These are phyloP conservation scores for Boletus coccyginus DNA, from an alignment of 768 basidiomycete species.

Conservation along the genomic window DNA sequence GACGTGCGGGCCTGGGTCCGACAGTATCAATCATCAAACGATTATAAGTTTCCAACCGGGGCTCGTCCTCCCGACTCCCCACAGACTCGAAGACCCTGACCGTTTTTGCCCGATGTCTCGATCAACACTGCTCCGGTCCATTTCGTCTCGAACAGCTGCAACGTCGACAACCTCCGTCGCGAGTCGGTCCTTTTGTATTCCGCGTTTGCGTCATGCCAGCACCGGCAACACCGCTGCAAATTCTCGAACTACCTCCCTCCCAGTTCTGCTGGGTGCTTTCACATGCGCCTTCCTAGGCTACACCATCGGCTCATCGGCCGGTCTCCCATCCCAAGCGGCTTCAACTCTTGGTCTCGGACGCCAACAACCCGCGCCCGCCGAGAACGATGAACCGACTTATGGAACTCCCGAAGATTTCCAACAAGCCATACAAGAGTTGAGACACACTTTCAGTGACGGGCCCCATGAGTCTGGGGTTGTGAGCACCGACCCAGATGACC, in stretches of 20 bases:
- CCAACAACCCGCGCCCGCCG: not conserved
- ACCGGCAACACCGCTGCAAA: not conserved
- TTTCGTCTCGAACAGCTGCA: not conserved
- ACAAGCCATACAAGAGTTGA: slow-evolving; percentile 51
- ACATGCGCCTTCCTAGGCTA: slow-evolving; percentile 21
- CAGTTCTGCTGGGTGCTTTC: slow-evolving; percentile 17
- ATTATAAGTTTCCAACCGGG: too few relatives aligned
- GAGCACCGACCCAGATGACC: slow-evolving; percentile 50
- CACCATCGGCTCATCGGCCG: slow-evolving; percentile 13
- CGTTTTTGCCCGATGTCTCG: slow-evolving; percentile 10
- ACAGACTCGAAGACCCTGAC: not conserved
- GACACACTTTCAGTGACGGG: slow-evolving; percentile 29
- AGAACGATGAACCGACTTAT: slow-evolving; percentile 34
- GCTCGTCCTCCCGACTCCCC: not conserved
- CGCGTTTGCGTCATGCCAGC: slow-evolving; percentile 9
- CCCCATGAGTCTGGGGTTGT: slow-evolving; percentile 24
- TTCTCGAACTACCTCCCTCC: slow-evolving; percentile 1
- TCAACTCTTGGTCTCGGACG: slow-evolving; percentile 4
- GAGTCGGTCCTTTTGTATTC: not conserved
- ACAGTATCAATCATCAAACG: too few relatives aligned
- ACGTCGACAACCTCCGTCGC: not conserved
- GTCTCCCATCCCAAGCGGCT: slow-evolving; percentile 2
- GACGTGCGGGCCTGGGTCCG: too few relatives aligned
- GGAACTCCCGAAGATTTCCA: slow-evolving; percentile 54
- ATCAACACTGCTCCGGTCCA: slow-evolving; percentile 3